Evolutionary conservation across 768 basidiomycete genomes (phyloP).

Genomic region (Pulveroboletus ravenelii): DNA sequence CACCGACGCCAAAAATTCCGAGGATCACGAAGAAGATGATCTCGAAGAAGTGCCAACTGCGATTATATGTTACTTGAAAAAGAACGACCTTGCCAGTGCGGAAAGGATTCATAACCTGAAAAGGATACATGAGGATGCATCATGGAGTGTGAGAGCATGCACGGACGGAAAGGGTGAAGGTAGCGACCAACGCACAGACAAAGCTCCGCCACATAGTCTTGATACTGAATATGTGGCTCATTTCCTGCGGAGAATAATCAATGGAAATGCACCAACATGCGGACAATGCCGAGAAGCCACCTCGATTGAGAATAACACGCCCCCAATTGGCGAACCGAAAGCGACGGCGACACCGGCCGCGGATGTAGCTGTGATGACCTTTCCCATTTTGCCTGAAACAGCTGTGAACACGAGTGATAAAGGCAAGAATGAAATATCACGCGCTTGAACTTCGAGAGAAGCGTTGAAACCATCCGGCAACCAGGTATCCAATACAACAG

Average conservation of each 20-base stretch:
- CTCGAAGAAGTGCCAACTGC: conserved; percentile 99
- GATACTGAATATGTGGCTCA: conserved; percentile 96
- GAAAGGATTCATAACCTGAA: conserved; percentile 95
- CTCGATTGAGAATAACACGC: conserved; percentile 97
- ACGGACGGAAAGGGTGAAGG: conserved; percentile 89
- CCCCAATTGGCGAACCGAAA: conserved; percentile 97
- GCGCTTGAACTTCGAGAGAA: conserved; percentile 87
- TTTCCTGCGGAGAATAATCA: conserved; percentile 60
- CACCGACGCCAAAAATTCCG: conserved; percentile 87
- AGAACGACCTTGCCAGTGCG: conserved; percentile 96
- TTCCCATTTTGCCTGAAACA: conserved; percentile 67
- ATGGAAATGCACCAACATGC: not conserved
- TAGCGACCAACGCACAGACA: conserved; percentile 94
- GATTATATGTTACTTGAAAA: conserved; percentile 95
- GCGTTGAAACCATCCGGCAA: conserved; percentile 77
- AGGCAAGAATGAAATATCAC: conserved; percentile 19
- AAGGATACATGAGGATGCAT: conserved; percentile 19
- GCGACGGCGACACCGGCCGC: conserved; percentile 98
- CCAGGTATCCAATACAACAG: conserved; percentile 85
- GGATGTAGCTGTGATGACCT: conserved; percentile 91
- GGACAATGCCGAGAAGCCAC: conserved; percentile 35
- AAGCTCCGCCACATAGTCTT: conserved; percentile 99
- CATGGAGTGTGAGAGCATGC: conserved; percentile 13
- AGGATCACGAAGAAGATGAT: conserved; percentile 94
- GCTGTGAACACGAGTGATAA: conserved; percentile 13